A percentile compares a stretch with the other conserved stretches of the same genome.
phyloP scores from a whole-genome alignment of 2,329 filamentous ascomycete genomes.

The Neoscytalidium dimidiatum region DNA sequence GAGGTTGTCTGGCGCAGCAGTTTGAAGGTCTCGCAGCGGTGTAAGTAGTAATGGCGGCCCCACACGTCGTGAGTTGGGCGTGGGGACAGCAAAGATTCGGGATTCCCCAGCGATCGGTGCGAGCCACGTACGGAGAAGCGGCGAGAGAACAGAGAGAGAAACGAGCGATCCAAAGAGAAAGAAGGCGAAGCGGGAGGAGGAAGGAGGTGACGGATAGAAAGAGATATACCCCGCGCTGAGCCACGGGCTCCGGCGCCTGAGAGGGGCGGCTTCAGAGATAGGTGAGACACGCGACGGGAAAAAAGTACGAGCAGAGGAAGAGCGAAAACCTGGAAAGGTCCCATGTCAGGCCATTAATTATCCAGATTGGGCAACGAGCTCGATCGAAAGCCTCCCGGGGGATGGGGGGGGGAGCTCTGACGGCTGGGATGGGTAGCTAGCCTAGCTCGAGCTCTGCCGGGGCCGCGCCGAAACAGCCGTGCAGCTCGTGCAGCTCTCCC shows the following conservation, averaged over 20 bases:
- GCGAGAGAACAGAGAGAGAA: background rate
- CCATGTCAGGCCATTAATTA: background rate
- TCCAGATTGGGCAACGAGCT: slow-evolving; percentile 18
- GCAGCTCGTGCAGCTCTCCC: slow-evolving; percentile 8
- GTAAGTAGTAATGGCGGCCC: background rate
- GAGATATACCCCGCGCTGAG: slow-evolving; percentile 9
- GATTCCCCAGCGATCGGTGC: background rate
- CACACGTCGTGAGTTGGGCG: background rate
- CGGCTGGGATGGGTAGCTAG: no score
- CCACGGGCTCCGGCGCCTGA: background rate
- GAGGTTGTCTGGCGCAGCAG: background rate
- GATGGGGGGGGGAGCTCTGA: background rate
- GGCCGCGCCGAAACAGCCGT: background rate
- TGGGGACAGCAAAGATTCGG: background rate
- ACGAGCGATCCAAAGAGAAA: slow-evolving; percentile 3
- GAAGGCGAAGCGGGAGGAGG: background rate
- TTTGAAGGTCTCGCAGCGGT: background rate
- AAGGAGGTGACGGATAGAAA: slow-evolving; percentile 2
- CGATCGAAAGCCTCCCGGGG: background rate
- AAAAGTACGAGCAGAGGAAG: background rate
- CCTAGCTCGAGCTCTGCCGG: background rate
- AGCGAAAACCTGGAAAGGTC: background rate
- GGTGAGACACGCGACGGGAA: slow-evolving; percentile 1
- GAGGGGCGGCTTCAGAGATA: background rate
- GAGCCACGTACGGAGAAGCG: background rate